Base-by-base conservation (phyloP, 495 filamentous ascomycete genomes). In the Penicillium antarcticum region DNA sequence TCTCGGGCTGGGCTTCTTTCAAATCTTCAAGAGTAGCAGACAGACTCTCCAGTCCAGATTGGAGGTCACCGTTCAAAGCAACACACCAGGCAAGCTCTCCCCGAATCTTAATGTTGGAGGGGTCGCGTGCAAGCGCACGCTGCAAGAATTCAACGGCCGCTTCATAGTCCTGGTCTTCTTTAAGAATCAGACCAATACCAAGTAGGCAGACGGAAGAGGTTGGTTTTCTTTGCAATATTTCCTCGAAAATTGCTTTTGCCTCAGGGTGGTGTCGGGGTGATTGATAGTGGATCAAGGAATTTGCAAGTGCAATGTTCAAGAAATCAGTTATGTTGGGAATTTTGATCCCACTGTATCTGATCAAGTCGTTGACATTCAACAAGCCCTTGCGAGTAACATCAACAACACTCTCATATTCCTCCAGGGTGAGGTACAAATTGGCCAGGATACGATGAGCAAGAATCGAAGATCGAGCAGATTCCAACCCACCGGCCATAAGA, bases 11-110 rank as follows among this genome's bases (percentile, higher is more conserved):
- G 24, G 75, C 67, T 7, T 72, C 66, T 44, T 77, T 70, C 18
- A 91, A 65, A 7, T 78, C 66, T 4, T 77, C 69, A 4, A 97
- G 77, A 46, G 88, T 88, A 5, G 66, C 70, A 51, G 92, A 81
- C 2, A 98, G 77, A 42, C 87, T 86, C 7, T 74, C 60, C 24
- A 83, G 73, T 26, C 87, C 88, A 37, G 66, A 71, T 29, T 68
- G 63, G 51, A 87, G 82, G 52, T 94, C 83, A 5, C 91, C 90
- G 54, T 79, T 85, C n/a, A 96, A 74, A 5, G 91, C 88, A 62
- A 85, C 86, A 57, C 91, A 87, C 94, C 94, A 98, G 1, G 88
- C 90, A 11, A 86, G 81, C 65, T 98, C 94, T 3, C 87, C 83
- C 52, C 78, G 81, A 24, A 97, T 85, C 34, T 82, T 85, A 33